Evolutionary conservation across 305 asterid species (phyloP), one percentile per base, ranked within the genome.

Genomic region (Fraxinus xanthoxyloides): DNA sequence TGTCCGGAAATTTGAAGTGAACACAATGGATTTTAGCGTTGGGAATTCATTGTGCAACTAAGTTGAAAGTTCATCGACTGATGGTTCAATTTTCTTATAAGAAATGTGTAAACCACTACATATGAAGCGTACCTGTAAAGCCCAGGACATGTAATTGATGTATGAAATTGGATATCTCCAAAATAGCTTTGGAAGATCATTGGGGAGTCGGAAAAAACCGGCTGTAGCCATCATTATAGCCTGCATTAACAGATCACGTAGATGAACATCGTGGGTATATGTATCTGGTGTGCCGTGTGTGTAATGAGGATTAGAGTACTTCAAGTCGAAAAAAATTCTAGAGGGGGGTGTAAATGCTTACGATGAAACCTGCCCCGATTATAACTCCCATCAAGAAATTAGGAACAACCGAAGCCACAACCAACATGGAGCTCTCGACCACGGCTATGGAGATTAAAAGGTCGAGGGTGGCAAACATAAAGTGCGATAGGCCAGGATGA

Each of bases 371-470:
- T 10, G 99, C 91, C 5, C 98, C 98, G 19, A 90, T 43, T 8
- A 92, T 78, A 36, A 95, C 89, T 19, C 98, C 98, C 97, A 92
- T 90, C 85, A 93, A 46, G 96, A 94, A 95, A 82, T 94, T 95
- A 9, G 99, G 98, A 61, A 95, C 99, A 24, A 95, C n/a, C 2
- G 97, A 88, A 15, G 98, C 98, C 76, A 95, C 93, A 9, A 94
- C 95, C 97, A 95, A 92, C 99, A 95, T 95, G 89, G 90, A 92
- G 86, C 99, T 90, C 91, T 95, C 99, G 1, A 94, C 92, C 5
- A 91, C 95, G 4, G 96, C 78, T 31, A 94, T 87, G 85, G 97
- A 92, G 84, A 90, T 31, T 0, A 89, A 77, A 21, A 95, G 95
- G 82, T 88, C 96, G 31, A 91, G 75, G 65, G 83, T 76, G 4